Evolutionary conservation across 805 yeast genomes (phyloP).

Genomic region (Metschnikowia dekortorum): DNA sequence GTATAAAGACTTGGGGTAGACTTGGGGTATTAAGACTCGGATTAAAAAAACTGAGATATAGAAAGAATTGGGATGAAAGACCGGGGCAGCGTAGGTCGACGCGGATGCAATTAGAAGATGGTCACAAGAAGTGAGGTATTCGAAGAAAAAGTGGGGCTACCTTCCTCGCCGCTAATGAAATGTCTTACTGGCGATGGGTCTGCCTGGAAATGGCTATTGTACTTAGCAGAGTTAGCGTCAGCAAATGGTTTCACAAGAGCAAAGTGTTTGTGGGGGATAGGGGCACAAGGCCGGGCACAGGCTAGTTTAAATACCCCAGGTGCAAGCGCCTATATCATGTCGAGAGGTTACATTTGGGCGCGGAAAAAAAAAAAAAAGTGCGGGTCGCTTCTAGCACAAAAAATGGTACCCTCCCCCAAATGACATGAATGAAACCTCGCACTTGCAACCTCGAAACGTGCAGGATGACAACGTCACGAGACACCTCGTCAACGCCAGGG

Average conservation of each 20-base stretch:
- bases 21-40: too few species aligned
- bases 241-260: not conserved
- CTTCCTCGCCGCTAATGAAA: not conserved
- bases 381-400: not conserved
- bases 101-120: too few species aligned
- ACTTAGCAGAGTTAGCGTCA: not conserved
- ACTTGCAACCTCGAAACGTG: not conserved
- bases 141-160: not conserved
- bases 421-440: conserved; percentile 1
- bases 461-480: not conserved
- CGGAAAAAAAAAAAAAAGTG: not conserved
- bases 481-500: not conserved
- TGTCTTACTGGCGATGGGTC: not conserved
- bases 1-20: too few species aligned
- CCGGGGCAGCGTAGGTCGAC: too few species aligned
- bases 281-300: not conserved
- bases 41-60: too few species aligned
- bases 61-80: too few species aligned
- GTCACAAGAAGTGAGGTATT: too few species aligned
- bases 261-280: not conserved
- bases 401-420: conserved; percentile 1
- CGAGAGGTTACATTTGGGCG: conserved; percentile 2
- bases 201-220: not conserved
- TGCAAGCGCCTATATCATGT: not conserved
- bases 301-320: not conserved